phyloP scores from a whole-genome alignment of 176 grass and related monocot genomes.

The Pontederia crassipes region DNA sequence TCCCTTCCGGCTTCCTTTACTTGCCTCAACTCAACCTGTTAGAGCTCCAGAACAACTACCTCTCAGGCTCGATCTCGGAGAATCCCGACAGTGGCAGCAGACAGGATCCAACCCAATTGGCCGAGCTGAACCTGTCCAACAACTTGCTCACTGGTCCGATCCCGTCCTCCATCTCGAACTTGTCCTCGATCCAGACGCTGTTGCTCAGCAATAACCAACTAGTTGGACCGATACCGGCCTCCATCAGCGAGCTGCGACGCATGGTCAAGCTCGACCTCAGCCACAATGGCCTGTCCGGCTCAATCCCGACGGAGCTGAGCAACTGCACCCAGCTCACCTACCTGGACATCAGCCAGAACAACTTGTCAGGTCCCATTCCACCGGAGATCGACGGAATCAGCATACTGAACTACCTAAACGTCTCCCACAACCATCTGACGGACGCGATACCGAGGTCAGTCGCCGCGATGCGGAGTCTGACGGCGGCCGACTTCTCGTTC shows the following conservation, averaged over 20 bases:
- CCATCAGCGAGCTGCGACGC: slow-evolving; percentile 33
- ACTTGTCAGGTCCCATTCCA: slow-evolving; percentile 48
- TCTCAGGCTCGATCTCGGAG: slow-evolving; percentile 49
- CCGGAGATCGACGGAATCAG: slow-evolving; percentile 31
- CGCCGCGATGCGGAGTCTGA: slow-evolving; percentile 67
- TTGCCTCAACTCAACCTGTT: slow-evolving; percentile 67
- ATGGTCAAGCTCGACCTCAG: slow-evolving; percentile 79
- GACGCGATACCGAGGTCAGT: slow-evolving; percentile 52
- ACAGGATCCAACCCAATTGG: slow-evolving; percentile 30
- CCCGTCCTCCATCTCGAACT: slow-evolving; percentile 38
- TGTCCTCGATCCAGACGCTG: slow-evolving; percentile 64
- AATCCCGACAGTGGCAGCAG: slow-evolving; percentile 8
- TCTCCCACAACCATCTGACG: slow-evolving; percentile 58
- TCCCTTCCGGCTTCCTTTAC: slow-evolving; percentile 66
- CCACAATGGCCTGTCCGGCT: slow-evolving; percentile 38
- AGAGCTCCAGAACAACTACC: slow-evolving; percentile 91
- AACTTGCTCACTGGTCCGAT: slow-evolving; percentile 67
- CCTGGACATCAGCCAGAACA: slow-evolving; percentile 88
- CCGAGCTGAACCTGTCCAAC: slow-evolving; percentile 80
- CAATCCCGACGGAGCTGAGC: slow-evolving; percentile 34
- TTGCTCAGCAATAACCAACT: slow-evolving; percentile 54
- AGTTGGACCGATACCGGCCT: slow-evolving; percentile 29
- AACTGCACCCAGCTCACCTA: slow-evolving; percentile 61
- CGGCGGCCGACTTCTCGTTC: slow-evolving; percentile 76
- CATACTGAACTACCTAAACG: slow-evolving; percentile 77